These are phyloP conservation scores for Saccharum spontaneum DNA, from an alignment of 176 grass and related monocot genomes.

Conservation along the genomic window DNA sequence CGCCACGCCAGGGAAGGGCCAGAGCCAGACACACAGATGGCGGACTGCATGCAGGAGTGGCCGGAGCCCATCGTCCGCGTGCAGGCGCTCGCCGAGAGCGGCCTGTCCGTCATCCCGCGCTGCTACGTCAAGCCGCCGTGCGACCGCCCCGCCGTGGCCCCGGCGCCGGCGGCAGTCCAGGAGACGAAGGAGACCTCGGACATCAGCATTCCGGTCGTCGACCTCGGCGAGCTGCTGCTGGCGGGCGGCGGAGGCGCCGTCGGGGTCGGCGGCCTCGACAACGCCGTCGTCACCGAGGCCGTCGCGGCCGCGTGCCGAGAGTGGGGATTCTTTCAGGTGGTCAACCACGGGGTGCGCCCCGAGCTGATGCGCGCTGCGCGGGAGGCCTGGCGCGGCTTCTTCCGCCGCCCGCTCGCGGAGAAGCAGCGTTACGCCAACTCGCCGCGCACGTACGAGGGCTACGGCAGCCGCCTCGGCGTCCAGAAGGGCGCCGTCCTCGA, in stretches of 20 bases:
- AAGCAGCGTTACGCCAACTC: constrained; percentile 76
- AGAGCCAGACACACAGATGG: neutral
- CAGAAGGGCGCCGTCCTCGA: constrained; percentile 81
- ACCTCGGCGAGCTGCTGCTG: constrained; percentile 53
- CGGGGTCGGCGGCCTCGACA: neutral
- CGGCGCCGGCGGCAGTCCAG: too few relatives aligned
- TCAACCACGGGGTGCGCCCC: constrained; percentile 71
- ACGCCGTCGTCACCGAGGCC: constrained; percentile 29
- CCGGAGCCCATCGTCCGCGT: constrained; percentile 74
- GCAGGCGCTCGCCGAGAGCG: constrained; percentile 77
- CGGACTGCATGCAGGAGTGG: constrained; percentile 70
- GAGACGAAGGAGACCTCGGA: neutral
- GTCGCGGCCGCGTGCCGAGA: constrained; percentile 62
- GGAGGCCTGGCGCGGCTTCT: constrained; percentile 75
- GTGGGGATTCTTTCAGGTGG: constrained; percentile 89
- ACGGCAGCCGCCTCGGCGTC: constrained; percentile 83
- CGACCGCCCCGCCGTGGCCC: constrained; percentile 47
- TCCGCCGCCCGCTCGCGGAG: constrained; percentile 49
- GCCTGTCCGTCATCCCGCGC: constrained; percentile 52
- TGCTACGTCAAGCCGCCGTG: constrained; percentile 70
- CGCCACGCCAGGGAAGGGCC: neutral
- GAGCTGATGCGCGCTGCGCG: constrained; percentile 55
- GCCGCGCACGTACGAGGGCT: constrained; percentile 83
- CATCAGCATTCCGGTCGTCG: constrained; percentile 66
- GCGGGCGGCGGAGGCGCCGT: neutral